Conservation (phyloP, 495 filamentous ascomycete species). For the Penicillium roqueforti region DNA sequence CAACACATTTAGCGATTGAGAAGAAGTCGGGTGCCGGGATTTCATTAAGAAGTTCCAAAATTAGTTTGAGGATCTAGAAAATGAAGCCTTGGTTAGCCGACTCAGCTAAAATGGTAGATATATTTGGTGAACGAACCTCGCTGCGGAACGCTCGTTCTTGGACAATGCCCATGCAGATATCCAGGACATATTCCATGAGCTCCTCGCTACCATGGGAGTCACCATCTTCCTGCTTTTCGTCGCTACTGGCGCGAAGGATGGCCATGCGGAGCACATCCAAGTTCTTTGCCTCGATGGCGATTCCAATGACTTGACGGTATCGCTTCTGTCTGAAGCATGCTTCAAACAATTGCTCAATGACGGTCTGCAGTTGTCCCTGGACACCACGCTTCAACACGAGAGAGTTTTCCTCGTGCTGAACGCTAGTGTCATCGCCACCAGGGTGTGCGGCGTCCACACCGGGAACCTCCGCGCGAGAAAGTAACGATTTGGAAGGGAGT, state of each 20-base stretch:
- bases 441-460: slow-evolving; percentile 52
- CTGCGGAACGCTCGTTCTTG: slow-evolving; percentile 86
- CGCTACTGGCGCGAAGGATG: slow-evolving; percentile 76
- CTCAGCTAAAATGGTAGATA: neutral
- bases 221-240: slow-evolving; percentile 65
- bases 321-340: slow-evolving; percentile 80
- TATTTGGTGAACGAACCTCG: slow-evolving; percentile 46
- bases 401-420: slow-evolving; percentile 50
- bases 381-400: slow-evolving; percentile 52
- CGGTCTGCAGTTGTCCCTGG: slow-evolving; percentile 68
- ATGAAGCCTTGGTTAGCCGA: slow-evolving; percentile 18
- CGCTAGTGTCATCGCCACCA: slow-evolving; percentile 49
- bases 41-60: slow-evolving; percentile 82
- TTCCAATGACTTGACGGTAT: slow-evolving; percentile 97
- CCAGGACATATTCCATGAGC: slow-evolving; percentile 91
- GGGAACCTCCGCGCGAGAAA: slow-evolving; percentile 71
- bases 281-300: slow-evolving; percentile 93
- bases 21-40: slow-evolving; percentile 93
- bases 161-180: slow-evolving; percentile 96
- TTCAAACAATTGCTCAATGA: slow-evolving; percentile 88
- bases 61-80: slow-evolving; percentile 74
- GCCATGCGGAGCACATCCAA: slow-evolving; percentile 82
- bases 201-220: slow-evolving; percentile 71
- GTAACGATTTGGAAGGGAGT: slow-evolving; percentile 85
- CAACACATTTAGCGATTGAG: slow-evolving; percentile 95